Evolutionary conservation across 805 yeast genomes (phyloP), one percentile per base, ranked within the genome.

Genomic region (Candida chauliodis): DNA sequence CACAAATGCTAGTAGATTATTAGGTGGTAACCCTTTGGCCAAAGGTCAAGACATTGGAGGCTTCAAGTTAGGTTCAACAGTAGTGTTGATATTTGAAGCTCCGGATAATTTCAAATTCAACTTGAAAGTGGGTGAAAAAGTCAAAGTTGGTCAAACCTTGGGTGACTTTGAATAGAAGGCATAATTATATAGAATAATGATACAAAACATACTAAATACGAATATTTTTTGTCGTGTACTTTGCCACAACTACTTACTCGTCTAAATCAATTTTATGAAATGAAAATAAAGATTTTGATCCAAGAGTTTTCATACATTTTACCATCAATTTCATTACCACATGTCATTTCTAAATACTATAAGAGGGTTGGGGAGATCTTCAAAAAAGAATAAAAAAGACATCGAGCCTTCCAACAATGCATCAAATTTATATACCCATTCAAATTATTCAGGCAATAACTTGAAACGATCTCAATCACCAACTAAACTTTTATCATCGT

Each of bases 21-120:
- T 90, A 29, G 85, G 90, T 7, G 99, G 99, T 7, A 78, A 77
- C 53, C 99, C 99, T 2, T 73, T 93, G 36, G 68, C 77, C 15
- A 88, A 86, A 62, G 99, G 99, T 28, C 85, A 87, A 53, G 96
- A 93, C 61, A 84, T 93, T 75, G 99, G 99, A 29, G 99, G 99
- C 0, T 93, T 93, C 65, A 85, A 85, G 68, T 71, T 93, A 37
- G 99, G 99, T 0, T 84, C 95, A 20, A 93, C 99, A 0, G 93
- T 93, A n/a, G 99, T 93, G 13, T 70, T 93, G 46, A 95, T 91
- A 16, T 93, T 93, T 62, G 99, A 93, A 64, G 99, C 97, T 1
- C 99, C 99, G 18, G 75, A 73, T 41, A 67, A 73, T 44, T 93
- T 91, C 59, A 62, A 76, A 52, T 93, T 89, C 54, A 65, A 74